These are phyloP conservation scores for Tilletia walkeri DNA, from an alignment of 1,284 basidiomycete species.

Conservation along the genomic window DNA sequence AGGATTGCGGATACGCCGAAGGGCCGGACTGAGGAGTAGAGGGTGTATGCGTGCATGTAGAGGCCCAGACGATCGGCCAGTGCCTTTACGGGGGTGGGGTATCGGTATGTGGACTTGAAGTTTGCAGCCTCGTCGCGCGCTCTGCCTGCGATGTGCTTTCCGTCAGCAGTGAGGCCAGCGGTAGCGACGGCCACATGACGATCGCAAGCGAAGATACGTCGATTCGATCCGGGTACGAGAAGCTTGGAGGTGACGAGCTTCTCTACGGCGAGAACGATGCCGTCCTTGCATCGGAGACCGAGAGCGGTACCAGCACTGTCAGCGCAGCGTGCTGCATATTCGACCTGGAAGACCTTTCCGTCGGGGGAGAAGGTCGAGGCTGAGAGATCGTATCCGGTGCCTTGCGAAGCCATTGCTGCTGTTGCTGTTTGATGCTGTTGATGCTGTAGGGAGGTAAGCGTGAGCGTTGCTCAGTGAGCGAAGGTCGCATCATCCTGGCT, in stretches of 20 bases:
- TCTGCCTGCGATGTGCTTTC: slow-evolving; percentile 79
- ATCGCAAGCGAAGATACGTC: slow-evolving; percentile 88
- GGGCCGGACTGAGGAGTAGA: slow-evolving; percentile 95
- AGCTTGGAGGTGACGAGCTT: slow-evolving; percentile 97
- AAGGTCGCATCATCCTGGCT: too few species aligned
- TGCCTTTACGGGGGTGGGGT: slow-evolving; percentile 76
- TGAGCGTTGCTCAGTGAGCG: not conserved
- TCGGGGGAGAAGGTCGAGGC: slow-evolving; percentile 98
- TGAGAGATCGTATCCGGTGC: slow-evolving; percentile 96
- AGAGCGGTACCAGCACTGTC: slow-evolving; percentile 82
- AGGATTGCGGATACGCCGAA: slow-evolving; percentile 93
- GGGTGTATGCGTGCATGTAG: slow-evolving; percentile 92
- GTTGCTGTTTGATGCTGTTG: not conserved
- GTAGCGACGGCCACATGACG: slow-evolving; percentile 86
- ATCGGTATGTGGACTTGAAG: slow-evolving; percentile 73
- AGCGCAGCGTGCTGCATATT: slow-evolving; percentile 97
- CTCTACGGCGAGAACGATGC: slow-evolving; percentile 91
- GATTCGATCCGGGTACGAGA: slow-evolving; percentile 86
- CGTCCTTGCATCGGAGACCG: slow-evolving; percentile 87
- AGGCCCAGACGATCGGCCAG: slow-evolving; percentile 80
- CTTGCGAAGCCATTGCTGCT: slow-evolving; percentile 78
- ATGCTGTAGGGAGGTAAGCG: not conserved
- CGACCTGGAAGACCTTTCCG: slow-evolving; percentile 95
- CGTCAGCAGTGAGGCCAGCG: slow-evolving; percentile 90
- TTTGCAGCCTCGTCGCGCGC: slow-evolving; percentile 80